phyloP scores from a whole-genome alignment of 164 flowering plant species.

The Litsea cubeba region DNA sequence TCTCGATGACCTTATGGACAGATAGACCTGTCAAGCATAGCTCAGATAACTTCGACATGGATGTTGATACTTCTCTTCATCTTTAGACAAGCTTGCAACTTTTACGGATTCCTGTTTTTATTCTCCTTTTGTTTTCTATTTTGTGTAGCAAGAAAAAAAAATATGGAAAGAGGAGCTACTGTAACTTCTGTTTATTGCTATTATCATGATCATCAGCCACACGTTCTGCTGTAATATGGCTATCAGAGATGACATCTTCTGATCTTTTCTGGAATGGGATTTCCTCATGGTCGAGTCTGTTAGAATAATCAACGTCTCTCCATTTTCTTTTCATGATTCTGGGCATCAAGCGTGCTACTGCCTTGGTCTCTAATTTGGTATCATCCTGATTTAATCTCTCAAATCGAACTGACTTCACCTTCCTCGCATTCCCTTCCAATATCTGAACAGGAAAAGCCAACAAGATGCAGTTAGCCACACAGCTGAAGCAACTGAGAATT shows the following conservation, averaged over 20 bases:
- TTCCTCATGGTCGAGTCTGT: slow-evolving; percentile 16
- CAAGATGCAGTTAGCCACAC: not conserved
- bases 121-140: slow-evolving; percentile 9
- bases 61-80: slow-evolving; percentile 67
- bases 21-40: slow-evolving; percentile 19
- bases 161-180: slow-evolving; percentile 13
- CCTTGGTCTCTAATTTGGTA: slow-evolving; percentile 40
- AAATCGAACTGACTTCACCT: slow-evolving; percentile 85
- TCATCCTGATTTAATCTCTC: slow-evolving; percentile 50
- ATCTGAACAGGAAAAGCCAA: slow-evolving; percentile 50
- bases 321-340: slow-evolving; percentile 66
- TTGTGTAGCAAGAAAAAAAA: slow-evolving; percentile 14
- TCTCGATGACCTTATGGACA: slow-evolving; percentile 20
- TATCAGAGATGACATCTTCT: slow-evolving; percentile 30
- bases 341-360: slow-evolving; percentile 61
- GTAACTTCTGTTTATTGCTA: slow-evolving; percentile 27
- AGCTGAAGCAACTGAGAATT: not conserved
- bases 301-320: slow-evolving; percentile 27
- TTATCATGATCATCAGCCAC: slow-evolving; percentile 28
- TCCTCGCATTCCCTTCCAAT: slow-evolving; percentile 93
- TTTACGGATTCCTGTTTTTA: slow-evolving; percentile 4
- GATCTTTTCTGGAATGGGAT: slow-evolving; percentile 22
- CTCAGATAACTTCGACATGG: slow-evolving; percentile 29
- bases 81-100: slow-evolving; percentile 32
- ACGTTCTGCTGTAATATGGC: slow-evolving; percentile 33